A percentile compares a stretch with the other conserved stretches of the same genome.
Conservation (phyloP, 371 early-diverging fungal genomes). For the Saksenaea oblongispora region DNA sequence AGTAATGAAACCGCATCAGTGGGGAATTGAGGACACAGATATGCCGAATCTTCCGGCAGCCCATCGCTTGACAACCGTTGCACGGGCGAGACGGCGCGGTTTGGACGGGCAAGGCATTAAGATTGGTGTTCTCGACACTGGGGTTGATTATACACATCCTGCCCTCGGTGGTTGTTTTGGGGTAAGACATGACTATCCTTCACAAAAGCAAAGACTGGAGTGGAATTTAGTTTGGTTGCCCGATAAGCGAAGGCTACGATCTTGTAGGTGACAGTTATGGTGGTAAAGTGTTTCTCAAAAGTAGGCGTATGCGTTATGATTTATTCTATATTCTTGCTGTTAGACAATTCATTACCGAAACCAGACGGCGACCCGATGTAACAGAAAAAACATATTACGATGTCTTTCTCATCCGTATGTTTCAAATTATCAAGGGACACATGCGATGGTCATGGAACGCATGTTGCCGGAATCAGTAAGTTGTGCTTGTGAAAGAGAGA, state of each 20-base stretch:
- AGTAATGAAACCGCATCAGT: background rate
- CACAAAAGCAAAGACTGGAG: background rate
- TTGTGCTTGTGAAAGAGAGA: background rate
- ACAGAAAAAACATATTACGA: background rate
- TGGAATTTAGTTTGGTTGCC: slow-evolving; percentile 35
- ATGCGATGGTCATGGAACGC: slow-evolving; percentile 53
- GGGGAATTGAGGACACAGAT: background rate
- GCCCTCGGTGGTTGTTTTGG: slow-evolving; percentile 65
- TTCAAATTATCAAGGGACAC: slow-evolving; percentile 9
- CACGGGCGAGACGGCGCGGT: background rate
- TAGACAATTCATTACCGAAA: background rate
- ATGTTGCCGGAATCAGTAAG: slow-evolving; percentile 53
- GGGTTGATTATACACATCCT: slow-evolving; percentile 58
- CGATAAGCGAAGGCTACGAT: slow-evolving; percentile 58
- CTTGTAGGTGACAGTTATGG: slow-evolving; percentile 40
- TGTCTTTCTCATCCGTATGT: background rate
- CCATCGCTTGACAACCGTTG: slow-evolving; percentile 9
- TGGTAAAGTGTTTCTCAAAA: background rate
- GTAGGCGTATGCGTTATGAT: background rate
- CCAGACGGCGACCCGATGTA: slow-evolving; percentile 24
- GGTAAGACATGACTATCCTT: background rate
- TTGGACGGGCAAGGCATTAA: background rate
- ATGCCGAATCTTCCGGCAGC: slow-evolving; percentile 7
- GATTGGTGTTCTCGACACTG: slow-evolving; percentile 15
- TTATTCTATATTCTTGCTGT: background rate